phyloP scores from a whole-genome alignment of 495 filamentous ascomycete species.

The Aspergillus cavernicola region DNA sequence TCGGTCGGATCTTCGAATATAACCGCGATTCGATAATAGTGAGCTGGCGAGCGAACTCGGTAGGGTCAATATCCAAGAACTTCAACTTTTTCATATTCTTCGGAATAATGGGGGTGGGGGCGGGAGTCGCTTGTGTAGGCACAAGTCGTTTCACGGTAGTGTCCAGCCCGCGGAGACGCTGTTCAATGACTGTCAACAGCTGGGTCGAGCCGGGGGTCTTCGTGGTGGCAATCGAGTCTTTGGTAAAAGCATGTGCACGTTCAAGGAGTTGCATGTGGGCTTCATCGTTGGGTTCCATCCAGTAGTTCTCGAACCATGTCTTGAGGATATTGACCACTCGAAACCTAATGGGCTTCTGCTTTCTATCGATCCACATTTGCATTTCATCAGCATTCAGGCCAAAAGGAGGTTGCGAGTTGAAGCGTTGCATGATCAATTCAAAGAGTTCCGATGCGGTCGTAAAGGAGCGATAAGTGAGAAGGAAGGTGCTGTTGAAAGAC shows the following conservation, averaged over 20 bases:
- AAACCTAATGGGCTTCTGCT: constrained; percentile 93
- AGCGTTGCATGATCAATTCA: constrained; percentile 84
- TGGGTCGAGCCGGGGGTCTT: constrained; percentile 83
- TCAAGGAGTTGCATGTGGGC: constrained; percentile 79
- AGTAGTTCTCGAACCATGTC: constrained; percentile 96
- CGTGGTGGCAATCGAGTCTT: constrained; percentile 85
- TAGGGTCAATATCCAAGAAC: constrained; percentile 94
- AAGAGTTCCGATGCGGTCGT: constrained; percentile 88
- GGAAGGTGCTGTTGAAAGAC: constrained; percentile 96
- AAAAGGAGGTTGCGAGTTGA: constrained; percentile 88
- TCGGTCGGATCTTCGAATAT: constrained; percentile 91
- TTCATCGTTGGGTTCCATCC: constrained; percentile 92
- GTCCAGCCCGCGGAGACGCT: constrained; percentile 82
- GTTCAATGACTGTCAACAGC: constrained; percentile 79
- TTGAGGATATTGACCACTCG: constrained; percentile 96
- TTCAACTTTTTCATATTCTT: constrained; percentile 99
- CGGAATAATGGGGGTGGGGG: constrained; percentile 85
- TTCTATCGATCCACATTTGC: constrained; percentile 85
- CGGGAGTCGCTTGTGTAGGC: constrained; percentile 71
- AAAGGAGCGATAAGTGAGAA: constrained; percentile 94
- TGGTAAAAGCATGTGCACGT: constrained; percentile 84
- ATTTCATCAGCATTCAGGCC: constrained; percentile 71
- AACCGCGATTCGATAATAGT: constrained; percentile 95
- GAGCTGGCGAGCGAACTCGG: constrained; percentile 92
- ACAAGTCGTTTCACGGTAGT: constrained; percentile 81